These are phyloP conservation scores for Ophiostoma sp. DNA, from an alignment of 2,329 filamentous ascomycete species.

Conservation along the genomic window DNA sequence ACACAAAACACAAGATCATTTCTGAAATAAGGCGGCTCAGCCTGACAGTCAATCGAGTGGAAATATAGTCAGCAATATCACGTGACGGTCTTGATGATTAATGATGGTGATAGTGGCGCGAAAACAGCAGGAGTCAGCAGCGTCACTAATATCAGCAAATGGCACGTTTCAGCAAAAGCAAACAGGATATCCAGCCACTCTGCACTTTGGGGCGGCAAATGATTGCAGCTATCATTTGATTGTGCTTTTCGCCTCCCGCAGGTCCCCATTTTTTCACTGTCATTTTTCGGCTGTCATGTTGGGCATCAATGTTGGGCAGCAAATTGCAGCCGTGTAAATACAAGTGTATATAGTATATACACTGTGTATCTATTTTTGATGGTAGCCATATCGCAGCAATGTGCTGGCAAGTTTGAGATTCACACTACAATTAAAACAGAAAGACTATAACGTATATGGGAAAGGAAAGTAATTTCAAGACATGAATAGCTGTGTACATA, in stretches of 20 bases:
- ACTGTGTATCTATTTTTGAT: not conserved
- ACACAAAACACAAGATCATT: no score
- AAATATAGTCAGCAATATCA: not conserved
- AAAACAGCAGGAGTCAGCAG: not conserved
- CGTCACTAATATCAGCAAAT: not conserved
- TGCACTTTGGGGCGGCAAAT: not conserved
- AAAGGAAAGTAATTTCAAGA: no score
- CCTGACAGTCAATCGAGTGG: no score
- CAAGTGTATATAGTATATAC: conserved; percentile 24
- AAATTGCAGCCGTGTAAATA: conserved; percentile 9
- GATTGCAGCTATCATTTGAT: not conserved
- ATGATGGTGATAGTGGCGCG: no score
- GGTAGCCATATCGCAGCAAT: no score
- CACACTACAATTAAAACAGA: no score
- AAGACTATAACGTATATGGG: no score
- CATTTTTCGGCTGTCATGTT: not conserved
- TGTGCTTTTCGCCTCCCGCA: not conserved
- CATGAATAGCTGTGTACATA: no score
- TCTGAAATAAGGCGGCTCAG: no score
- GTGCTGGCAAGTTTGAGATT: no score
- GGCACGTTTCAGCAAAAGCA: not conserved
- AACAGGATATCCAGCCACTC: not conserved
- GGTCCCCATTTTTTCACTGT: not conserved
- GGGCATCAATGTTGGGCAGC: conserved; percentile 15
- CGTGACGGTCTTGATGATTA: not conserved